Percentiles rank a stretch among this genome's conserved stretches.
Conservation (phyloP, 805 yeast species). For the Ogataea pignaliae region DNA sequence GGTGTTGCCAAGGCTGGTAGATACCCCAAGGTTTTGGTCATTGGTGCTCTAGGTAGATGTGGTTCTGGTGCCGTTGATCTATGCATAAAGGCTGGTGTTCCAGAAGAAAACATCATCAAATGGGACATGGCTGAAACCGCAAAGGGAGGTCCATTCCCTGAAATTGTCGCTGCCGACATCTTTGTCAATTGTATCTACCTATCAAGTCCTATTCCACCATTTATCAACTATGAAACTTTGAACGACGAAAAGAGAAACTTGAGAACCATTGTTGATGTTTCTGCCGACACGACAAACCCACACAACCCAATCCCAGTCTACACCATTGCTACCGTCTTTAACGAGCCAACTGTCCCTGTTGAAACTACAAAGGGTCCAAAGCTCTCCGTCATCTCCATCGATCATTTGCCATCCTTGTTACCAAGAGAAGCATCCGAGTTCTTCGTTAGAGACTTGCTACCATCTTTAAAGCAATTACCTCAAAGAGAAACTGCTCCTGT, state of each 20-base stretch:
- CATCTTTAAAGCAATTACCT: slow-evolving; percentile 82
- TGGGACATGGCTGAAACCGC: slow-evolving; percentile 99
- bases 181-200: slow-evolving; percentile 95
- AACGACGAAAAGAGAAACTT: slow-evolving; percentile 67
- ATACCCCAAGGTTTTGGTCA: slow-evolving; percentile 77
- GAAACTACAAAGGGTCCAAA: slow-evolving; percentile 77
- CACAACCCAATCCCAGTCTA: slow-evolving; percentile 97
- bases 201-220: slow-evolving; percentile 91
- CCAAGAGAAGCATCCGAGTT: slow-evolving; percentile 98
- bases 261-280: slow-evolving; percentile 92
- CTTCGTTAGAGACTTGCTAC: slow-evolving; percentile 82
- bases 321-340: slow-evolving; percentile 82
- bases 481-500: slow-evolving; percentile 79
- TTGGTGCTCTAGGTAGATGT: slow-evolving; percentile 98
- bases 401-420: slow-evolving; percentile 89
- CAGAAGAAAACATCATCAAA: slow-evolving; percentile 74
- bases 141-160: slow-evolving; percentile 94
- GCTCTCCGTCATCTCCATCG: slow-evolving; percentile 89
- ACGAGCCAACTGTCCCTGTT: slow-evolving; percentile 85
- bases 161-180: slow-evolving; percentile 82
- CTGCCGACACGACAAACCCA: slow-evolving; percentile 98
- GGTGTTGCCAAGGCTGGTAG: slow-evolving; percentile 59
- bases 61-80: slow-evolving; percentile 95
- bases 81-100: slow-evolving; percentile 78
- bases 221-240: slow-evolving; percentile 65